Evolutionary conservation across 805 yeast species (phyloP).

Genomic region (Myxozyma monticola): DNA sequence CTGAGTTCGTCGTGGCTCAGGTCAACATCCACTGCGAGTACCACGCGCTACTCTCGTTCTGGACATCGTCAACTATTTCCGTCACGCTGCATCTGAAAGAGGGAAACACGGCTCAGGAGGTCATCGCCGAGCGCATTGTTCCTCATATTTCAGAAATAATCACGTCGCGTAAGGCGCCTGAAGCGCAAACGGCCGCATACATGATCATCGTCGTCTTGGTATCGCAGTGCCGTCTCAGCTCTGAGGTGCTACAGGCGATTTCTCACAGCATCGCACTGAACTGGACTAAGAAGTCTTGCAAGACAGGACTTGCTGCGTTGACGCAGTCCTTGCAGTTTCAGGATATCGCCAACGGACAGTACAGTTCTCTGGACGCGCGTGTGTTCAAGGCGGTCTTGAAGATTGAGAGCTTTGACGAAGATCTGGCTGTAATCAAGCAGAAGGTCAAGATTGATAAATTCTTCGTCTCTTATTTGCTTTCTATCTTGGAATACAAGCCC

Average conservation of each 20-base stretch:
- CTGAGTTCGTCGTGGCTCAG: slow-evolving; percentile 52
- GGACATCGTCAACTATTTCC: slow-evolving; percentile 69
- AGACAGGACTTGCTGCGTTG: slow-evolving; percentile 24
- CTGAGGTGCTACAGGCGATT: slow-evolving; percentile 58
- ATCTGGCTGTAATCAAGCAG: slow-evolving; percentile 33
- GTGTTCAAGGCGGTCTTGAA: slow-evolving; percentile 28
- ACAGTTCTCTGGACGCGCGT: slow-evolving; percentile 25
- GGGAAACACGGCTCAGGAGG: slow-evolving; percentile 35
- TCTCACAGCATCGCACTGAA: slow-evolving; percentile 56
- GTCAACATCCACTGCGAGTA: slow-evolving; percentile 58
- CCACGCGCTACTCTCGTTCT: slow-evolving; percentile 73
- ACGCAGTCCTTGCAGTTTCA: slow-evolving; percentile 23
- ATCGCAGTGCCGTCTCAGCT: slow-evolving; percentile 64
- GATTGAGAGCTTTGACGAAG: slow-evolving; percentile 31
- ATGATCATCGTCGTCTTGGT: slow-evolving; percentile 76
- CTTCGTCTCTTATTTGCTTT: slow-evolving; percentile 47
- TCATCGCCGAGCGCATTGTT: slow-evolving; percentile 40
- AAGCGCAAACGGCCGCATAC: slow-evolving; percentile 79
- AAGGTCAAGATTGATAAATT: slow-evolving; percentile 44
- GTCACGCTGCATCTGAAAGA: slow-evolving; percentile 64
- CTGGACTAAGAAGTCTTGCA: slow-evolving; percentile 36
- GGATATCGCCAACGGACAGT: slow-evolving; percentile 23
- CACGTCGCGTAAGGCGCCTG: slow-evolving; percentile 41
- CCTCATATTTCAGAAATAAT: slow-evolving; percentile 40
- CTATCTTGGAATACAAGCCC: slow-evolving; percentile 48